A percentile compares a stretch with the other conserved stretches of the same genome.
Evolutionary conservation across 129 eudicot species (phyloP).

Genomic region (Artemisia tridentata): DNA sequence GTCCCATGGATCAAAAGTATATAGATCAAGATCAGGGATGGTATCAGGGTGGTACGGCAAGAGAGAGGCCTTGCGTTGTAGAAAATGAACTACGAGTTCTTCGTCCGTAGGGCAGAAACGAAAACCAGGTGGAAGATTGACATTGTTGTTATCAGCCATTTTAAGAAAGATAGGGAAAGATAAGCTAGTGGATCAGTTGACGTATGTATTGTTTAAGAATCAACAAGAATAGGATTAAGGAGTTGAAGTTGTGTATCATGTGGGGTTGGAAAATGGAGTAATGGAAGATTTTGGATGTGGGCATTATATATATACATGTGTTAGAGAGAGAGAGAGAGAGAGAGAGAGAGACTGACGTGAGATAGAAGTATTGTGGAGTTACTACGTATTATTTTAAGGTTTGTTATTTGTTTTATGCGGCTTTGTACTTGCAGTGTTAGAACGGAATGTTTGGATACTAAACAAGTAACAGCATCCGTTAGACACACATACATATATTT

Average conservation of each 20-base stretch:
- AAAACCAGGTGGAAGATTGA: conserved; percentile 89
- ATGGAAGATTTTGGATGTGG: conserved; percentile 39
- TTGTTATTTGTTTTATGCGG: conserved; percentile 32
- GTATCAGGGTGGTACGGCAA: conserved; percentile 83
- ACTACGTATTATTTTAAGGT: conserved; percentile 17
- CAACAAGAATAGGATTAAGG: conserved; percentile 13
- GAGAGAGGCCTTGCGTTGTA: conserved; percentile 70
- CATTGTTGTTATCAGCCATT: conserved; percentile 49
- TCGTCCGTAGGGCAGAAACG: conserved; percentile 85
- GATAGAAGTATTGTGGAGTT: conserved; percentile 48
- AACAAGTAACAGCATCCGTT: conserved; percentile 53
- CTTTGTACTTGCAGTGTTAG: conserved; percentile 24
- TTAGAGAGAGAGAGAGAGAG: too few relatives aligned
- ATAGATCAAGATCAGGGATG: conserved; percentile 90
- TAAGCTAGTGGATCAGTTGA: not conserved
- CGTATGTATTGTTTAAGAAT: not conserved
- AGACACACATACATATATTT: not conserved
- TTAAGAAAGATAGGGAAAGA: conserved; percentile 1
- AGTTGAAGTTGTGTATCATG: conserved; percentile 27
- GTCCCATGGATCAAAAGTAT: conserved; percentile 94
- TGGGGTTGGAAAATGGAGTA: conserved; percentile 35
- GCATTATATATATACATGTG: conserved; percentile 45
- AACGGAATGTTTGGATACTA: conserved; percentile 45
- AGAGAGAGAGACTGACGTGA: conserved; percentile 51
- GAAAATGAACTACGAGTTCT: conserved; percentile 93